Evolutionary conservation across 768 basidiomycete species (phyloP).

Genomic region (Porpolomopsis calyptriformis): DNA sequence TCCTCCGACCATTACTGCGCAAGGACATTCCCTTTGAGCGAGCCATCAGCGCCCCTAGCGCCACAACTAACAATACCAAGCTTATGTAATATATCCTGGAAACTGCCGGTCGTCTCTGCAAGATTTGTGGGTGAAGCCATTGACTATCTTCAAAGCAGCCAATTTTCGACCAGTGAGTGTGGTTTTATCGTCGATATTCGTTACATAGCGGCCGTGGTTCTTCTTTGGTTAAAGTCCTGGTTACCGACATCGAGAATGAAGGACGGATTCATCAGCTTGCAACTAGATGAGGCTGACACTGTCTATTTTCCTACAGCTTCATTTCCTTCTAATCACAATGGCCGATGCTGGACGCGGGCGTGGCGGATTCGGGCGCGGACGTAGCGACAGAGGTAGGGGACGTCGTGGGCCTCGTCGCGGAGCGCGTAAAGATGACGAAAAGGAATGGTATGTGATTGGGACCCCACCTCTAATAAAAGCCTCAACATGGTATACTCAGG

Average conservation of each 20-base stretch:
- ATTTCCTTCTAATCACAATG: slow-evolving; percentile 40
- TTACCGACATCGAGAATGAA: neutral
- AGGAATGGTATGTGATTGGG: slow-evolving; percentile 75
- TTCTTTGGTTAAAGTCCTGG: neutral
- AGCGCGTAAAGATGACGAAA: slow-evolving; percentile 98
- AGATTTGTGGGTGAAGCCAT: too few relatives aligned
- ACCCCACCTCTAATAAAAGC: neutral
- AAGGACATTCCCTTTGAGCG: too few relatives aligned
- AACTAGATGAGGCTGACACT: slow-evolving; percentile 31
- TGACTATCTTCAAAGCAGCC: too few relatives aligned
- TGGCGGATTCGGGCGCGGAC: slow-evolving; percentile 74
- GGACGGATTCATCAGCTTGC: slow-evolving; percentile 40
- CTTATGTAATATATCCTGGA: too few relatives aligned
- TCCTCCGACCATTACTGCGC: too few relatives aligned
- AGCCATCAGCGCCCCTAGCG: too few relatives aligned
- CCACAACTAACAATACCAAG: too few relatives aligned
- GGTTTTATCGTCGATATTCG: neutral
- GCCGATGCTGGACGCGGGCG: slow-evolving; percentile 71
- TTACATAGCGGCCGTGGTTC: neutral
- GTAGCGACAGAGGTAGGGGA: slow-evolving; percentile 85
- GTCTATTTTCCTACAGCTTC: slow-evolving; percentile 15
- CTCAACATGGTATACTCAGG: slow-evolving; percentile 33
- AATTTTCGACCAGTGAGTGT: neutral
- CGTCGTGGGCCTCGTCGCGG: slow-evolving; percentile 88
- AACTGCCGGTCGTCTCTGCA: too few relatives aligned